phyloP scores from a whole-genome alignment of 768 basidiomycete species.

The Lactarius sanguifluus region DNA sequence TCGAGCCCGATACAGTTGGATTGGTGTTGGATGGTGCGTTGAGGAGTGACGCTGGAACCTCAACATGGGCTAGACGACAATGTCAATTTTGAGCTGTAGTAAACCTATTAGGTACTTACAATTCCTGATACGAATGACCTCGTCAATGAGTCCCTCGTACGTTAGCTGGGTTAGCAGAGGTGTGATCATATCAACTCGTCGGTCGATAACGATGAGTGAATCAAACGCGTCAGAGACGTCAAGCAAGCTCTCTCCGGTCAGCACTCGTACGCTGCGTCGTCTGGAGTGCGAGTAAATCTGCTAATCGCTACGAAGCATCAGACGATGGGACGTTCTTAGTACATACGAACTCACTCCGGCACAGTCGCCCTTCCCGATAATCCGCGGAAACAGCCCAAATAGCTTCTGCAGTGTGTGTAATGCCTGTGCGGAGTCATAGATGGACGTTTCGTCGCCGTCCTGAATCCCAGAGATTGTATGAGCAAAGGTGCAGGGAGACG shows the following conservation, averaged over 20 bases:
- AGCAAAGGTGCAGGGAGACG: conserved; percentile 4
- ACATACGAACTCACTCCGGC: conserved; percentile 54
- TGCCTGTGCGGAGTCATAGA: conserved; percentile 88
- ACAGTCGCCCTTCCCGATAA: conserved; percentile 90
- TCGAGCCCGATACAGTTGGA: conserved; percentile 38
- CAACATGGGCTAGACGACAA: conserved; percentile 61
- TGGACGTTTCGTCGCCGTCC: conserved; percentile 91
- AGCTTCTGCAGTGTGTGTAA: conserved; percentile 78
- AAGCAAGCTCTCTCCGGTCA: conserved; percentile 42
- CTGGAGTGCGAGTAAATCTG: conserved; percentile 65
- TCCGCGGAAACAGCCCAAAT: conserved; percentile 87
- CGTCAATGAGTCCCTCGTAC: conserved; percentile 94
- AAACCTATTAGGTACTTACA: conserved; percentile 49
- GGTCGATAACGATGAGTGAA: conserved; percentile 84
- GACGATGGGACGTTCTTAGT: conserved; percentile 8
- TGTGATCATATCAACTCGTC: conserved; percentile 92
- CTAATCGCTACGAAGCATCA: conserved; percentile 58
- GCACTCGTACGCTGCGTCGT: conserved; percentile 44
- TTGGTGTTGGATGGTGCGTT: conserved; percentile 50
- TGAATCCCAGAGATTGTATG: conserved; percentile 36
- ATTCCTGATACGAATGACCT: conserved; percentile 85
- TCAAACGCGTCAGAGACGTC: conserved; percentile 68
- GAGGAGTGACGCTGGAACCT: conserved; percentile 72
- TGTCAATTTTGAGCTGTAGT: neutral
- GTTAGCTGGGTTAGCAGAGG: conserved; percentile 94